Evolutionary conservation across 768 basidiomycete species (phyloP), one percentile per base, ranked within the genome.

Genomic region (Hericium alpestre): DNA sequence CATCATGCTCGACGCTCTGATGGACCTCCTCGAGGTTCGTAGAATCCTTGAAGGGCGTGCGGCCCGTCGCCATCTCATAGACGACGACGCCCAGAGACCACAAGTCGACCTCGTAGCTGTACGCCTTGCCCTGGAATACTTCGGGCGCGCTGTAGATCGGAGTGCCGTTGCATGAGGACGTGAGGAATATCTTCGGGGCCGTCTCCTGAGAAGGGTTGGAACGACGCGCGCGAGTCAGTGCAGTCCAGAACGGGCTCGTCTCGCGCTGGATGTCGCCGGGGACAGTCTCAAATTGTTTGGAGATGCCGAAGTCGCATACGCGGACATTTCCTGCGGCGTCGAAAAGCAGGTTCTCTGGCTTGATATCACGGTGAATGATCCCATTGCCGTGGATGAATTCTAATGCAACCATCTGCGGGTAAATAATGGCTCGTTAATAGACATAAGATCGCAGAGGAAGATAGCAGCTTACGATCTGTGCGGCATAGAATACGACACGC

Each of bases 41-140:
- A 23, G 41, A n/a, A 41, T 54, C 54, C 16, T 27, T 4, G 40
- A 54, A 54, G n/a, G 54, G 54, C 54, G 18, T 54, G 40, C 54
- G 54, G 4, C 54, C 40, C 18, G 64, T 59, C 1, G 97, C 78
- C 56, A 98, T 79, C 67, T 93, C 94, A 71, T 90, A 97, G 4
- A 96, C 74, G 2, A 94, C 97, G 38, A 96, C 87, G 22, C 96
- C 95, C 4, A 99, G 79, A 0, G 95, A 93, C 96, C 96, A 99
- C 38, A 99, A 81, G 66, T 99, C 96, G 66, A 97, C 93, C 22
- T 51, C 59, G 37, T 58, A 41, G 43, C 43, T 46, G 43, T 46
- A 46, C 43, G 43, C 6, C 41, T 23, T 38, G 32, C 11, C 51
- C 25, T 32, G 5, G 15, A 20, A 38, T 22, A 60, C 50, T 23